Evolutionary conservation across 2,329 filamentous ascomycete species (phyloP).

Genomic region (Chaetomium strumarium): DNA sequence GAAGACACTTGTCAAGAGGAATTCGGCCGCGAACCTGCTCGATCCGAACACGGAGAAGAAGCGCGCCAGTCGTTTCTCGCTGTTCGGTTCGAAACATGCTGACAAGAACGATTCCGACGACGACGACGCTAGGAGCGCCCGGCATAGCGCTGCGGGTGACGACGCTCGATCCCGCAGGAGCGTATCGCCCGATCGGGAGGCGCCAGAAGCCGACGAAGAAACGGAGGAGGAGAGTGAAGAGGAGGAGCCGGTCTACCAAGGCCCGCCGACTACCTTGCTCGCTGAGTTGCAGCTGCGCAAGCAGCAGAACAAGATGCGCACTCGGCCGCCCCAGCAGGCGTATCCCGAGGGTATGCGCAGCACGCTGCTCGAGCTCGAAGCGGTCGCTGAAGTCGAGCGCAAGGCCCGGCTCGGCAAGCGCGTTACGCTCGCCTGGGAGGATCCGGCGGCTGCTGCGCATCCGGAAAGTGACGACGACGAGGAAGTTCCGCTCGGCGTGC

Average conservation of each 20-base stretch:
- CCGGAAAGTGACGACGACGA: conserved; percentile 66
- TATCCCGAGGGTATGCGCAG: conserved; percentile 78
- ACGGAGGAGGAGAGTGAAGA: conserved; percentile 40
- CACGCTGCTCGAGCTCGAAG: conserved; percentile 84
- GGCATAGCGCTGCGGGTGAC: conserved; percentile 18
- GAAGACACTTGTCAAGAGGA: conserved; percentile 21
- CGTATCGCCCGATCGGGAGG: conserved; percentile 22
- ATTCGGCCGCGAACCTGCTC: conserved; percentile 24
- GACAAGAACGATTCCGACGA: conserved; percentile 19
- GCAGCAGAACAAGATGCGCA: conserved; percentile 76
- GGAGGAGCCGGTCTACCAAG: conserved; percentile 51
- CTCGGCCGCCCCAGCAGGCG: conserved; percentile 56
- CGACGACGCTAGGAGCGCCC: conserved; percentile 19
- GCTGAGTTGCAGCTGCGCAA: conserved; percentile 91
- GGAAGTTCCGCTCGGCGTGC: conserved; percentile 79
- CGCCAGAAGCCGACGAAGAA: conserved; percentile 28
- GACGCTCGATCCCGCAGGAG: conserved; percentile 28
- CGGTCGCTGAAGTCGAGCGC: conserved; percentile 78
- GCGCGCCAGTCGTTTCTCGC: conserved; percentile 19
- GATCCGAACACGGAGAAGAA: conserved; percentile 19
- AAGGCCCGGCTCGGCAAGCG: conserved; percentile 67
- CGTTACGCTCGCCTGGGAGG: conserved; percentile 89
- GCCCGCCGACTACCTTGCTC: conserved; percentile 80
- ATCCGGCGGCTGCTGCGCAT: conserved; percentile 44
- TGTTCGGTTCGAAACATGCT: conserved; percentile 15